These are phyloP conservation scores for Melanomma pulvis-pyrius DNA, from an alignment of 495 filamentous ascomycete species.

Conservation along the genomic window DNA sequence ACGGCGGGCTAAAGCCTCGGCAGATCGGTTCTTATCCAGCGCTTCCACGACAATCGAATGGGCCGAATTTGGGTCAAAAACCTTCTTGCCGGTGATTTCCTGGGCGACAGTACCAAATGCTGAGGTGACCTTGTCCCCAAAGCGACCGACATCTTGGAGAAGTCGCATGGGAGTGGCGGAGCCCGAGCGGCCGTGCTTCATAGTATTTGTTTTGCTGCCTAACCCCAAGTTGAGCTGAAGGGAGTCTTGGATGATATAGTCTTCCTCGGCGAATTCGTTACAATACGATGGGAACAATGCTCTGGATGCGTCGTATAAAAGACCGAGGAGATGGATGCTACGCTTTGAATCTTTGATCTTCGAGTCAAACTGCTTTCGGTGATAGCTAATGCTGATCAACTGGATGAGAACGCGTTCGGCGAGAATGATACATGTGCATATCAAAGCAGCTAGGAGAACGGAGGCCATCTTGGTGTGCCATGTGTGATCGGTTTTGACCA, in stretches of 20 bases:
- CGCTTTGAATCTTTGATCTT: conserved; percentile 89
- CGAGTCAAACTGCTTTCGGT: conserved; percentile 86
- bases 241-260: conserved; percentile 84
- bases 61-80: conserved; percentile 86
- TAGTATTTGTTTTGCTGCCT: conserved; percentile 52
- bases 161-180: conserved; percentile 75
- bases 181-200: conserved; percentile 55
- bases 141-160: conserved; percentile 73
- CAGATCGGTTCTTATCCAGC: conserved; percentile 76
- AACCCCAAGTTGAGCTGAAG: conserved; percentile 52
- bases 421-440: conserved; percentile 76
- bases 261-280: conserved; percentile 85
- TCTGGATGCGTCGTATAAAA: conserved; percentile 87
- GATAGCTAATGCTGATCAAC: conserved; percentile 91
- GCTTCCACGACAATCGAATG: conserved; percentile 88
- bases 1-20: conserved; percentile 85
- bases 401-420: conserved; percentile 84
- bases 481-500: conserved; percentile 47
- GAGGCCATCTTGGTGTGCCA: conserved; percentile 69
- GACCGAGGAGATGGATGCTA: conserved; percentile 73
- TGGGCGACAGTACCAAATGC: conserved; percentile 89
- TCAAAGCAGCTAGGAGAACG: conserved; percentile 74
- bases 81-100: conserved; percentile 91
- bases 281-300: conserved; percentile 89
- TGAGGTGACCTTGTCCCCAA: conserved; percentile 77